Percentiles rank a stretch among this genome's conserved stretches.
These are phyloP conservation scores for Fomes fomentarius DNA, from an alignment of 1,284 basidiomycete genomes.

Conservation along the genomic window DNA sequence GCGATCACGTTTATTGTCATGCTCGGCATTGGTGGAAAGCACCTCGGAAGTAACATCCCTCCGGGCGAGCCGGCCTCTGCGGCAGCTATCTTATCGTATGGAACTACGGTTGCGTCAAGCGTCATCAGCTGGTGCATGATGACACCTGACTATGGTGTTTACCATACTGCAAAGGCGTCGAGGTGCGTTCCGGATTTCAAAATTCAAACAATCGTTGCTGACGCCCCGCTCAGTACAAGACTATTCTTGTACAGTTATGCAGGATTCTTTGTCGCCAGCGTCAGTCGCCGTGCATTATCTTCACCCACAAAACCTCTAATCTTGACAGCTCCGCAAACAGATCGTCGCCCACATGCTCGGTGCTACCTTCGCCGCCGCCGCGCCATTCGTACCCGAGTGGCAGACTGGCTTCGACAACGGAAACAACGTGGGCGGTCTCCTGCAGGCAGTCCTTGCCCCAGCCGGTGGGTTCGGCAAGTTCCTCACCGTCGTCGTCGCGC, in stretches of 20 bases:
- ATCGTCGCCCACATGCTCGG: constrained; percentile 65
- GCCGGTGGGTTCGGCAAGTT: constrained; percentile 61
- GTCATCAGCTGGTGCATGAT: constrained; percentile 60
- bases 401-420: constrained; percentile 55
- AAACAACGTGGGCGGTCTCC: constrained; percentile 56
- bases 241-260: constrained; percentile 70
- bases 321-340: constrained; percentile 33
- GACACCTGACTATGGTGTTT: constrained; percentile 64
- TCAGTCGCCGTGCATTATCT: constrained; percentile 32
- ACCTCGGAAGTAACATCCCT: constrained; percentile 38
- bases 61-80: constrained; percentile 32
- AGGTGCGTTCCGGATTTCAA: constrained; percentile 38
- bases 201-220: no score
- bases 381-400: constrained; percentile 62
- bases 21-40: constrained; percentile 61
- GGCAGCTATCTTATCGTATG: constrained; percentile 20
- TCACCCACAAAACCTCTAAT: background rate
- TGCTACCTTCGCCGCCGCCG: constrained; percentile 65
- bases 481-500: constrained; percentile 57
- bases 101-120: constrained; percentile 44
- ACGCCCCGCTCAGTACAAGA: constrained; percentile 40
- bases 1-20: constrained; percentile 68
- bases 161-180: constrained; percentile 51
- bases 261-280: constrained; percentile 64
- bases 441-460: constrained; percentile 45